A percentile compares a stretch with the other conserved stretches of the same genome.
Evolutionary conservation across 805 yeast genomes (phyloP).

Genomic region (Danielozyma ontarioensis): DNA sequence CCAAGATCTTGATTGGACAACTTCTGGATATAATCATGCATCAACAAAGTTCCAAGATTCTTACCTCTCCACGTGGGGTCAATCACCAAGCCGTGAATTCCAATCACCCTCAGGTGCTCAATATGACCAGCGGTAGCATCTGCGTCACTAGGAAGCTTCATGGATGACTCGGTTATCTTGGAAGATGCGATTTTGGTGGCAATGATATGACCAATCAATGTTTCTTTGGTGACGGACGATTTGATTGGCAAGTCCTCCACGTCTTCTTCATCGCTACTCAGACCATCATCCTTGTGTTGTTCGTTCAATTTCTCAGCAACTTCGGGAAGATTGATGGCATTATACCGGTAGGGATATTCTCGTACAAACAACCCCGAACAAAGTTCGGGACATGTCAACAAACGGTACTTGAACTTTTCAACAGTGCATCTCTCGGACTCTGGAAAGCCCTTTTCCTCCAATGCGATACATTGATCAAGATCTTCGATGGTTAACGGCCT

Average conservation of each 20-base stretch:
- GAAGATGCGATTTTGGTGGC: constrained; percentile 63
- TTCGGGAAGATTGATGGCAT: constrained; percentile 37
- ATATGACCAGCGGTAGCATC: constrained; percentile 52
- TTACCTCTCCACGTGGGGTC: constrained; percentile 74
- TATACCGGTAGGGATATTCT: constrained; percentile 47
- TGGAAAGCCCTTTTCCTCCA: constrained; percentile 70
- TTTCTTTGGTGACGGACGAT: constrained; percentile 52
- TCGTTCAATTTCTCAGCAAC: constrained; percentile 31
- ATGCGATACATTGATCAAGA: constrained; percentile 49
- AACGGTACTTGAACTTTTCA: constrained; percentile 63
- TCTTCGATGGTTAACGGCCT: constrained; percentile 82
- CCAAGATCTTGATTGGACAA: constrained; percentile 84
- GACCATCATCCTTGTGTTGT: constrained; percentile 10
- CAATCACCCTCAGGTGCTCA: constrained; percentile 70
- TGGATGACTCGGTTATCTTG: constrained; percentile 50
- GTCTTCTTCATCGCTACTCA: constrained; percentile 18
- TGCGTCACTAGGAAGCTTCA: constrained; percentile 49
- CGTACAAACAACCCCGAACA: constrained; percentile 84
- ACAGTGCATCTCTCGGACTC: constrained; percentile 61
- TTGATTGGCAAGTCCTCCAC: constrained; percentile 39
- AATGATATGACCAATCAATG: constrained; percentile 72
- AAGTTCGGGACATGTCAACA: constrained; percentile 82
- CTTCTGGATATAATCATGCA: constrained; percentile 89
- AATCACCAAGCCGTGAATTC: constrained; percentile 77
- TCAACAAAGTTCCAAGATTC: constrained; percentile 74